Evolutionary conservation across 331 rosid genomes (phyloP).

Genomic region (Stylosanthes scabra): DNA sequence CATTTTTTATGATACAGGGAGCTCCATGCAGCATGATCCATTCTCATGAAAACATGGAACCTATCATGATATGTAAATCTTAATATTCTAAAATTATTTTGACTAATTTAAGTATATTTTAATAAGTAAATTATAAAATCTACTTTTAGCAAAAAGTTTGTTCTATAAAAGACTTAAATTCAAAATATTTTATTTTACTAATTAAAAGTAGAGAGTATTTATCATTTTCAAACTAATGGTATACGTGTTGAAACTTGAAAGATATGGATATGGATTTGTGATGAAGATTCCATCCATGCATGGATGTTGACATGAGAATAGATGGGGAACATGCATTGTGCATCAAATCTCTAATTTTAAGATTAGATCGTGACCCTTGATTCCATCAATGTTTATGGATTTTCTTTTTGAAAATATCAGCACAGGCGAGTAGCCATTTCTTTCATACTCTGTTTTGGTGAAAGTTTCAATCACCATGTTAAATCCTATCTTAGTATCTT

Average conservation of each 20-base stretch:
- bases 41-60: no score
- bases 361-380: constrained; percentile 45
- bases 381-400: constrained; percentile 28
- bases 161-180: no score
- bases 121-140: no score
- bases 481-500: not conserved
- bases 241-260: not conserved
- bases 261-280: constrained; percentile 13
- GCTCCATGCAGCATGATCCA: no score
- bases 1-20: no score
- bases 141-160: no score
- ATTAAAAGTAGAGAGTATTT: no score
- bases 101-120: no score
- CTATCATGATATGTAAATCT: no score
- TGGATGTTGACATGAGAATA: constrained; percentile 27
- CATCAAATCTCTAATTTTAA: constrained; percentile 28
- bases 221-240: no score
- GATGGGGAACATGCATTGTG: constrained; percentile 28
- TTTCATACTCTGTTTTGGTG: not conserved
- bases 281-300: constrained; percentile 33
- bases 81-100: no score
- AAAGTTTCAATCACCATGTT: constrained; percentile 2
- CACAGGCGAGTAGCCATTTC: not conserved
- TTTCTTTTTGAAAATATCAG: constrained; percentile 1
- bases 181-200: no score